Base-by-base conservation (phyloP, 345 rosid species). In the Raphanus raphanistrum region DNA sequence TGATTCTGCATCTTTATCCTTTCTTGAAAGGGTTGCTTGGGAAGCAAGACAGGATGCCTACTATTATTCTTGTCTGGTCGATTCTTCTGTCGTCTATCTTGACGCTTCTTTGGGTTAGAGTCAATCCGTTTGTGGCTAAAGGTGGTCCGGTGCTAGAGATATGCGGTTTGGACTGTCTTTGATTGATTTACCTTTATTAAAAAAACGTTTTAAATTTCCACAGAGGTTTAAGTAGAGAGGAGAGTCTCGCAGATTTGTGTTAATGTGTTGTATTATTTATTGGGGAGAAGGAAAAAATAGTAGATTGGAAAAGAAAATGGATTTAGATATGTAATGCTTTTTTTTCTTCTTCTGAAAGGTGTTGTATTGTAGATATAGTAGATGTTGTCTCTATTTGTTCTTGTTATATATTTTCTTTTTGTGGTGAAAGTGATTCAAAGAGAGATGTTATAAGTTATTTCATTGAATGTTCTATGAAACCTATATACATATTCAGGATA, bases 11-110 rank as follows among this genome's bases (percentile, higher is more conserved):
- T 67, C 86, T 90, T 2, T 86, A 87, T 81, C 96, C 96, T 35
- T 87, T 88, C 87, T 13, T 43, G 52, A 43, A 43, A 43, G 93
- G 93, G 54, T 68, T 90, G 55, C 76, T 87, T 0, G 87, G 91
- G 67, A 74, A 90, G 54, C 88, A 85, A 70, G 83, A 83, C 73
- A 82, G 86, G 61, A 86, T 90, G 62, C 90, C 96, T 5, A 87
- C 90, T 0, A 87, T 90, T 45, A 83, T 90, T 55, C 72, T 90
- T 32, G 87, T 90, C 62, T 89, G 96, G 96, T 90, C 96, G 11
- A 82, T 87, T 73, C 78, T 90, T 78, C 86, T 89, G 2, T 89
- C 90, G 38, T 87, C 93, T 13, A 87, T 89, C 79, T 85, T 89
- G 80, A 89, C 92, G 25, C 83, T 87, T 41, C 66, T 89, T 82